Evolutionary conservation across 306 rosid genomes (phyloP), one percentile per base, ranked within the genome.

Genomic region (Myrica gale): DNA sequence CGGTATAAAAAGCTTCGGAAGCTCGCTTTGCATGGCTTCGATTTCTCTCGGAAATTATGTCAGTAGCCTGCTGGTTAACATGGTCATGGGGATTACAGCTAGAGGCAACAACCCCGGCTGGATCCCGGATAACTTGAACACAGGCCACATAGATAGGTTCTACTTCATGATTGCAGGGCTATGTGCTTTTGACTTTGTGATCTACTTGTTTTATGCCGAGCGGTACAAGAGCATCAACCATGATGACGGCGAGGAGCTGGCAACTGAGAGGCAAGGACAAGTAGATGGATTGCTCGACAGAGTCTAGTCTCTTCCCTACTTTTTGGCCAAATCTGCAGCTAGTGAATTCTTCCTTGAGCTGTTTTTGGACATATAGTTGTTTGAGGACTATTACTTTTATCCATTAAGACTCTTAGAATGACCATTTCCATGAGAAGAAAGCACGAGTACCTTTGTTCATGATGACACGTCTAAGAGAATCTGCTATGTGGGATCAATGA

Each of bases 21-120:
- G 91, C 56, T 83, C 91, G 23, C 87, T 88, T 41, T 88, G 91
- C 63, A 88, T 88, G 91, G 91, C 91, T 17, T 88, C 91, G 4
- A 88, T 88, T 23, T 88, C 91, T 20, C 83, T 85, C 44, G 91
- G 91, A 41, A 88, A 88, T 73, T 88, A 81, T 65, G 88, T 80
- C 5, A 88, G 91, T 47, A 88, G 86, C 74, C 39, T 88, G 76
- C 50, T 88, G 66, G 82, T 88, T 9, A 21, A 21, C 20, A 68
- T 85, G 67, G 88, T 85, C 5, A 88, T 77, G 86, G 80, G 20
- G 15, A 75, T 88, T 21, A 88, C 91, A 0, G 74, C 80, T 4
- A 85, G 51, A 75, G 86, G 67, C 1, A 79, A 42, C 8, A 41
- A 46, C 0, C 85, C 83, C 0, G 91, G 91, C 0, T 88, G 91